Percentiles rank a stretch among this genome's conserved stretches.
phyloP scores from a whole-genome alignment of 2,329 filamentous ascomycete genomes.

The Mycocentrospora acerina region DNA sequence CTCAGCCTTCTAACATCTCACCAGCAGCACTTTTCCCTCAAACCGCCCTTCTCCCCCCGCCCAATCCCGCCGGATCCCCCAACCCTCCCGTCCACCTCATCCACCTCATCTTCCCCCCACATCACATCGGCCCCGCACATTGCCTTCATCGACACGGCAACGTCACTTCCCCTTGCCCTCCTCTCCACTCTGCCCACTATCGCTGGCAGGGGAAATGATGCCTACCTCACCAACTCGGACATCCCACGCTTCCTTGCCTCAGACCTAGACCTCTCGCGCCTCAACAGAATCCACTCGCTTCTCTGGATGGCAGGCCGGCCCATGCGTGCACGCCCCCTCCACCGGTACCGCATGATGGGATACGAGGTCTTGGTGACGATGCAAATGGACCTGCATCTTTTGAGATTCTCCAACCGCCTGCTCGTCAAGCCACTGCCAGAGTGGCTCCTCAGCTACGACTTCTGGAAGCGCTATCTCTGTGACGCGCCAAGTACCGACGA shows the following conservation, averaged over 20 bases:
- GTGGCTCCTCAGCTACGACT: slow-evolving; percentile 30
- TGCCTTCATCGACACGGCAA: slow-evolving; percentile 21
- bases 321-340: slow-evolving; percentile 37
- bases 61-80: slow-evolving; percentile 21
- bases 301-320: slow-evolving; percentile 43
- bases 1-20: background rate
- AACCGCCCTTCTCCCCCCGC: slow-evolving; percentile 27
- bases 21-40: slow-evolving; percentile 7
- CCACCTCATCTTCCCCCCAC: slow-evolving; percentile 10
- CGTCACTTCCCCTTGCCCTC: slow-evolving; percentile 19
- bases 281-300: slow-evolving; percentile 37
- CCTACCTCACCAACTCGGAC: slow-evolving; percentile 26
- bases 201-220: slow-evolving; percentile 15
- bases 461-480: slow-evolving; percentile 36
- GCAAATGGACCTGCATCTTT: slow-evolving; percentile 41
- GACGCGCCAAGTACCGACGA: slow-evolving; percentile 1
- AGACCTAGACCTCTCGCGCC: slow-evolving; percentile 32
- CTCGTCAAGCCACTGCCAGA: slow-evolving; percentile 38
- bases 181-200: slow-evolving; percentile 40
- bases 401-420: slow-evolving; percentile 34
- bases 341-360: slow-evolving; percentile 40
- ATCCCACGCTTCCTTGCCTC: slow-evolving; percentile 28
- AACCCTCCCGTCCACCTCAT: slow-evolving; percentile 4
- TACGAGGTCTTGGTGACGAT: slow-evolving; percentile 33
- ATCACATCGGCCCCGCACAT: slow-evolving; percentile 15